A percentile compares a stretch with the other conserved stretches of the same genome.
phyloP scores from a whole-genome alignment of 805 yeast genomes.

The Ogataea trehalophila region DNA sequence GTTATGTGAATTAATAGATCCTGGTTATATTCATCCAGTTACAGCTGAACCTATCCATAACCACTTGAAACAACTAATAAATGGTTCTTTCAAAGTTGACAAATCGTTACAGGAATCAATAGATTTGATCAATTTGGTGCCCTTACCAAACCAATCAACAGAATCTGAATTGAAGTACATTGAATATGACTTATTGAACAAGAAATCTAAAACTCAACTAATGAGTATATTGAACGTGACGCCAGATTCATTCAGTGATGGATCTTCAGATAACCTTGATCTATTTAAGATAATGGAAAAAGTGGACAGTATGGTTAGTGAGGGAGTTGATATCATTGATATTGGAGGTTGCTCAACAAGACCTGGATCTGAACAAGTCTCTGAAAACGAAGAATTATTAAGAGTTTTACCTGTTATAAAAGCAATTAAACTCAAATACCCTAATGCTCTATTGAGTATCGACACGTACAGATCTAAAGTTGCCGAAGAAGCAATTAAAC shows the following conservation, averaged over 20 bases:
- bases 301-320: conserved; percentile 44
- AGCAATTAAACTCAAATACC: conserved; percentile 44
- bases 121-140: conserved; percentile 45
- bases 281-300: conserved; percentile 38
- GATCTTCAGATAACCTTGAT: conserved; percentile 45
- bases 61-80: conserved; percentile 49
- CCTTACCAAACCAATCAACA: conserved; percentile 28
- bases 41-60: conserved; percentile 75
- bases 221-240: conserved; percentile 92
- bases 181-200: conserved; percentile 41
- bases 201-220: conserved; percentile 49
- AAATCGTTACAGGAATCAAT: conserved; percentile 44
- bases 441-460: conserved; percentile 57
- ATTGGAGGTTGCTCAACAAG: conserved; percentile 94
- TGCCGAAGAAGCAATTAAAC: conserved; percentile 59
- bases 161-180: conserved; percentile 24
- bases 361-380: conserved; percentile 69
- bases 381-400: conserved; percentile 58
- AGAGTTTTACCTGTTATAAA: conserved; percentile 69
- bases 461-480: conserved; percentile 82
- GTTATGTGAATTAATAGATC: conserved; percentile 70
- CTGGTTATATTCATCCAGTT: conserved; percentile 70
- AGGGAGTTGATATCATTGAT: conserved; percentile 77
- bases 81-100: conserved; percentile 19
- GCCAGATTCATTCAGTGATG: conserved; percentile 95